phyloP scores from a whole-genome alignment of 192 early-diverging fungal genomes.

The Oehlia diaphana region DNA sequence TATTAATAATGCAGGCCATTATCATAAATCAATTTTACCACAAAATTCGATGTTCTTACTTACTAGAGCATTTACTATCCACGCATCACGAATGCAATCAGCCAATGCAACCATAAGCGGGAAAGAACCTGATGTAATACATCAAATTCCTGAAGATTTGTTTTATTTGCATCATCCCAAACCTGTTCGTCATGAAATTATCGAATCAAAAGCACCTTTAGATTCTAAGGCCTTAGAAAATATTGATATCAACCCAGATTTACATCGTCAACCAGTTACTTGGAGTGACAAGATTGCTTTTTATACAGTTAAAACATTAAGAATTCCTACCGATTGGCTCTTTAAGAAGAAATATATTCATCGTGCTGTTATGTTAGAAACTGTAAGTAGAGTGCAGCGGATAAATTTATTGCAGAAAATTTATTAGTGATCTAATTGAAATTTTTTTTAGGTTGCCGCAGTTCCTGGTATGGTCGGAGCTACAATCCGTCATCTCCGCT shows the following conservation, averaged over 20 bases:
- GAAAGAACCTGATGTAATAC: background rate
- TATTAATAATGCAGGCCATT: too few species aligned
- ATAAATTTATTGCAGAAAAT: too few species aligned
- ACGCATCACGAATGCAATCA: too few species aligned
- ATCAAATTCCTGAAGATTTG: background rate
- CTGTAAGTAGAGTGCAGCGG: slow-evolving; percentile 41
- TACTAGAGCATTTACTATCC: too few species aligned
- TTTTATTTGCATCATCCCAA: slow-evolving; percentile 10
- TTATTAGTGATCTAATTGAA: background rate
- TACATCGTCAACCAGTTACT: slow-evolving; percentile 61
- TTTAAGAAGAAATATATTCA: slow-evolving; percentile 77
- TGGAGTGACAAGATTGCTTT: slow-evolving; percentile 65
- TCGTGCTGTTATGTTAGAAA: slow-evolving; percentile 78
- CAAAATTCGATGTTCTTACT: too few species aligned
- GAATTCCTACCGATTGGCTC: slow-evolving; percentile 66
- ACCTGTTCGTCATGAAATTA: slow-evolving; percentile 26
- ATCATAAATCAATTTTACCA: too few species aligned
- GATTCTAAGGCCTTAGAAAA: slow-evolving; percentile 58
- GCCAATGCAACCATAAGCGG: too few species aligned
- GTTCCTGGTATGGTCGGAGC: slow-evolving; percentile 88
- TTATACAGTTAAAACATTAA: slow-evolving; percentile 60
- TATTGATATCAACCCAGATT: slow-evolving; percentile 57
- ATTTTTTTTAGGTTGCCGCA: slow-evolving; percentile 24
- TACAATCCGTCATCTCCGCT: slow-evolving; percentile 74
- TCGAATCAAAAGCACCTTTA: slow-evolving; percentile 40